A percentile compares a stretch with the other conserved stretches of the same genome.
Conservation (phyloP, 306 rosid genomes). For the Dalbergia oliveri region DNA sequence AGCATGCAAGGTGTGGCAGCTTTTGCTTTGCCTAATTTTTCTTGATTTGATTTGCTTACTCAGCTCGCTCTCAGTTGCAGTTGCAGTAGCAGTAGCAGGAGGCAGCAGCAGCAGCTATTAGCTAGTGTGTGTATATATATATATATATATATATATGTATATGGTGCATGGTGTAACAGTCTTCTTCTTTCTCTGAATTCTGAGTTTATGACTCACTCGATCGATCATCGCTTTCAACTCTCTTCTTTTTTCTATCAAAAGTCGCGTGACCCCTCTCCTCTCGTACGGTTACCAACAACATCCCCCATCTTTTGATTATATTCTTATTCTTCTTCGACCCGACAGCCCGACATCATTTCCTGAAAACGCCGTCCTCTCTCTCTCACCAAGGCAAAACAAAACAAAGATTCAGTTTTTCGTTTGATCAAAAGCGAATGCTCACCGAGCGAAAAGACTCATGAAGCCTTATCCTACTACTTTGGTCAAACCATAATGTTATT, state of each 20-base stretch:
- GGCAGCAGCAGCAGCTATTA: background rate
- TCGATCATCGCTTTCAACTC: too few species aligned
- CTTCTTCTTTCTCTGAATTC: background rate
- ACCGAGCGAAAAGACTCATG: too few species aligned
- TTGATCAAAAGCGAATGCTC: too few species aligned
- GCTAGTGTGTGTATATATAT: background rate
- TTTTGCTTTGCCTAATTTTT: background rate
- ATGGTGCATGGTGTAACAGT: background rate
- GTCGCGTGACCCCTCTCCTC: slow-evolving; percentile 27
- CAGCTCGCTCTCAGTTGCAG: too few species aligned
- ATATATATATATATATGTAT: too few species aligned
- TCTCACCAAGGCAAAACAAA: background rate
- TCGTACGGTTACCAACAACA: background rate
- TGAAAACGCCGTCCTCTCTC: slow-evolving; percentile 45
- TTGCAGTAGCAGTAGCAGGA: background rate
- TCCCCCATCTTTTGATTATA: slow-evolving; percentile 3
- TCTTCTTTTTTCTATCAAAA: background rate
- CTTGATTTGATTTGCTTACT: too few species aligned
- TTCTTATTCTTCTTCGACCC: slow-evolving; percentile 6
- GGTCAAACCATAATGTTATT: too few species aligned
- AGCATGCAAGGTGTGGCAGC: background rate
- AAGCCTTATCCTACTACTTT: too few species aligned
- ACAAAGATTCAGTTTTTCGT: background rate
- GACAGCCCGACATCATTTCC: slow-evolving; percentile 44
- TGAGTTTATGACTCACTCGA: background rate